Conservation (phyloP, 768 basidiomycete species). For the Cubamyces lactineus region DNA sequence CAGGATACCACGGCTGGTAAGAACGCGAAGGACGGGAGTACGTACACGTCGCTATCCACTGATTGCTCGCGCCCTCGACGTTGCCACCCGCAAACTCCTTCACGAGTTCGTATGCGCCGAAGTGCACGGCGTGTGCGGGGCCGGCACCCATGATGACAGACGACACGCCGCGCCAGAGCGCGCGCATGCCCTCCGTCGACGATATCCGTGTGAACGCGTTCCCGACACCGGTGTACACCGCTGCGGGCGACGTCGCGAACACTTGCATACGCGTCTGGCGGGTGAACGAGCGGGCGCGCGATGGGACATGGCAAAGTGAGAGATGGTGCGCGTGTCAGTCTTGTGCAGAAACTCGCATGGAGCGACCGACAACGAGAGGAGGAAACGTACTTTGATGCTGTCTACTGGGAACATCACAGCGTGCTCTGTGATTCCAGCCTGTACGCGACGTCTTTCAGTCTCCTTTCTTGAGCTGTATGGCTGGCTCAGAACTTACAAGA, state of each 20-base stretch:
- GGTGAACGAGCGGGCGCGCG: neutral
- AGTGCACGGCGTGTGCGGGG: constrained; percentile 97
- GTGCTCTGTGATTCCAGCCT: constrained; percentile 99
- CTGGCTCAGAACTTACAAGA: constrained; percentile 59
- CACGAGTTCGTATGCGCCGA: constrained; percentile 92
- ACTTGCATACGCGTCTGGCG: constrained; percentile 99
- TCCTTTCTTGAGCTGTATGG: neutral
- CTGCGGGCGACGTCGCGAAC: constrained; percentile 81
- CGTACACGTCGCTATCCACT: constrained; percentile 89
- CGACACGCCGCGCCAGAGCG: constrained; percentile 94
- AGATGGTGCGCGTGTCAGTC: neutral
- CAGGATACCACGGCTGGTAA: neutral
- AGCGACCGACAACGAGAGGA: too few relatives aligned
- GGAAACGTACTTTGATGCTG: constrained; percentile 85
- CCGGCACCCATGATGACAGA: constrained; percentile 96
- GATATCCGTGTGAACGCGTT: constrained; percentile 93
- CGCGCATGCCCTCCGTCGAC: constrained; percentile 88
- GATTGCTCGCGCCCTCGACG: constrained; percentile 62
- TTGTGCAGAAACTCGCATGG: neutral
- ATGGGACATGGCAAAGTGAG: neutral
- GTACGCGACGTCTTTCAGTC: constrained; percentile 21
- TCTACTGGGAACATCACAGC: constrained; percentile 99
- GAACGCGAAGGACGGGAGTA: constrained; percentile 24
- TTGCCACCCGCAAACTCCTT: constrained; percentile 94
- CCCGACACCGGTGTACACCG: constrained; percentile 86